phyloP scores from a whole-genome alignment of 1,284 basidiomycete species.

The Sphaerobolus stellatus region DNA sequence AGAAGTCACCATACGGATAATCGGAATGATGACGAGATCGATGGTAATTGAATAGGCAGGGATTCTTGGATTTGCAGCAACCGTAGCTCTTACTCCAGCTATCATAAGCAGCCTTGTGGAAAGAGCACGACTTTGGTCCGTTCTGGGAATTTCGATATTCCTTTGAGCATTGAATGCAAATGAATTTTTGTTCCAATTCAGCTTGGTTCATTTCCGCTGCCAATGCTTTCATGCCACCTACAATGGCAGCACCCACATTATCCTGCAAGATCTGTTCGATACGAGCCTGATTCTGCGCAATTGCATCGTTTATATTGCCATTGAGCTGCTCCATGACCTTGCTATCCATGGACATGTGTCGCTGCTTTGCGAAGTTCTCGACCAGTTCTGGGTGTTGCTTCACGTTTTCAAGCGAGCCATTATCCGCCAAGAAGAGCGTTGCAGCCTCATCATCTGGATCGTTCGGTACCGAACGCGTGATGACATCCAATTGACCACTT shows the following conservation, averaged over 20 bases:
- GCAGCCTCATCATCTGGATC: conserved; percentile 37
- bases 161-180: conserved; percentile 38
- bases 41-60: conserved; percentile 5
- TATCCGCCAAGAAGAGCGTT: conserved; percentile 29
- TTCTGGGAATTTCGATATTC: conserved; percentile 34
- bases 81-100: conserved; percentile 26
- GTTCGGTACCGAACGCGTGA: conserved; percentile 33
- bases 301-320: conserved; percentile 30
- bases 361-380: conserved; percentile 35
- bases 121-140: conserved; percentile 37
- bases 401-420: conserved; percentile 36
- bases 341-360: conserved; percentile 34
- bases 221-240: conserved; percentile 34
- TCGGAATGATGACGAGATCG: conserved; percentile 8
- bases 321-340: conserved; percentile 38
- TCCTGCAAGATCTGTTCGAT: conserved; percentile 34
- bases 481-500: conserved; percentile 33
- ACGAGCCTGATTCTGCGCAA: conserved; percentile 30
- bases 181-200: conserved; percentile 36
- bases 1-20: conserved; percentile 9
- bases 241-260: conserved; percentile 30
- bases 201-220: conserved; percentile 30
- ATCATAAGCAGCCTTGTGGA: conserved; percentile 34
- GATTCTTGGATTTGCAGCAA: background rate
- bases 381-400: conserved; percentile 33